These are phyloP conservation scores for Cercospora berteroae DNA, from an alignment of 2,329 filamentous ascomycete genomes.

Conservation along the genomic window DNA sequence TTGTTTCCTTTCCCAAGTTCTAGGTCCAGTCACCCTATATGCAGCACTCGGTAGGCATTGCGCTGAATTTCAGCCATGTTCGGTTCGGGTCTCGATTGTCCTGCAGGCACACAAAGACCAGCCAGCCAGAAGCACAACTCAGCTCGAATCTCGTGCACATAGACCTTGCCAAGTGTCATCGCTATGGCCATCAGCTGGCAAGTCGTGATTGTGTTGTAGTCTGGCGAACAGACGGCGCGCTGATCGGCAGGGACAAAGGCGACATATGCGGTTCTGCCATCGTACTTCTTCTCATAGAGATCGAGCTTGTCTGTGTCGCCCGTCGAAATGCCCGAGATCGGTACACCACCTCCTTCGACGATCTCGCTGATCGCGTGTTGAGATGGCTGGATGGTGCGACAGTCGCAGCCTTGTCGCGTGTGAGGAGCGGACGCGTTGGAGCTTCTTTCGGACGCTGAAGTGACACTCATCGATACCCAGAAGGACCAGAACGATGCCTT, in stretches of 20 bases:
- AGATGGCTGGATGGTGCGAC: conserved; percentile 16
- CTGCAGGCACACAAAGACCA: conserved; percentile 12
- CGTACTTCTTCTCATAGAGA: conserved; percentile 11
- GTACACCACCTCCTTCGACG: conserved; percentile 1
- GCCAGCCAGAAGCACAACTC: conserved; percentile 22
- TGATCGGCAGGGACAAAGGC: conserved; percentile 2
- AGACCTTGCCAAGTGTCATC: conserved; percentile 18
- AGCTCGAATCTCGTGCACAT: conserved; percentile 17
- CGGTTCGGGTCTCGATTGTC: background rate
- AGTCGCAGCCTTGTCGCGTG: conserved; percentile 18
- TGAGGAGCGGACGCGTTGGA: conserved; percentile 12
- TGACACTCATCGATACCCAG: background rate
- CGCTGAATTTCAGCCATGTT: conserved; percentile 4
- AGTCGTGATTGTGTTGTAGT: conserved; percentile 17
- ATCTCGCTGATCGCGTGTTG: conserved; percentile 10
- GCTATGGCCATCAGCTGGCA: conserved; percentile 20
- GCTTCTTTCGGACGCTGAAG: background rate
- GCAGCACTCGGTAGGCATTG: conserved; percentile 12
- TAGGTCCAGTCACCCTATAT: background rate
- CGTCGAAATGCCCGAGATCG: conserved; percentile 16
- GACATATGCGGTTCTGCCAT: conserved; percentile 14
- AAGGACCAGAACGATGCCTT: background rate
- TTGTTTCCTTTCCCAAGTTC: background rate
- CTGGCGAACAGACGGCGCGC: conserved; percentile 9
- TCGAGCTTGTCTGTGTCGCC: conserved; percentile 18